Evolutionary conservation across 257 asterid species (phyloP).

Genomic region (Anisodus tanguticus): DNA sequence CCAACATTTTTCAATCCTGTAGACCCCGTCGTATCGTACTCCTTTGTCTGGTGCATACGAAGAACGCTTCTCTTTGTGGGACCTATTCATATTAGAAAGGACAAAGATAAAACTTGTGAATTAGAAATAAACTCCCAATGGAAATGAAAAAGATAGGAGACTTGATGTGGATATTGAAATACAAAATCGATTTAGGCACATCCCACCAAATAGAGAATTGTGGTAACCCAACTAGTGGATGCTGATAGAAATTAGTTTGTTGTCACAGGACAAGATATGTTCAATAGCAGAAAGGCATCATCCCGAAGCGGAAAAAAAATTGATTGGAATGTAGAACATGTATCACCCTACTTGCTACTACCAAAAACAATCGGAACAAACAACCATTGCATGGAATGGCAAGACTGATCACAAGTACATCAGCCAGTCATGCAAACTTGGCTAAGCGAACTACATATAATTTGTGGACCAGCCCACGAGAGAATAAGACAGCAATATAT

Average conservation of each 20-base stretch:
- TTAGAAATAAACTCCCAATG: background rate
- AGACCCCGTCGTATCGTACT: constrained; percentile 89
- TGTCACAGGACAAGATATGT: background rate
- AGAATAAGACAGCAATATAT: background rate
- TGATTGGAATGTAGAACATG: background rate
- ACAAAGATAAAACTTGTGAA: background rate
- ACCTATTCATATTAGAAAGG: constrained; percentile 47
- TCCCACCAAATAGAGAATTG: background rate
- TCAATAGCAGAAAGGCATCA: constrained; percentile 14
- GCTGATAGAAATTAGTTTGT: background rate
- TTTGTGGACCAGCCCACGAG: background rate
- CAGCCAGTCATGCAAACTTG: constrained; percentile 6
- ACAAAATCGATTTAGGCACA: background rate
- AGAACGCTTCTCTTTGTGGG: constrained; percentile 84
- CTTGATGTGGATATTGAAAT: background rate
- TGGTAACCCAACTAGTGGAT: background rate
- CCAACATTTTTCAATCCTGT: constrained; percentile 95
- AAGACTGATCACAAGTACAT: background rate
- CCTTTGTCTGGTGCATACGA: constrained; percentile 82
- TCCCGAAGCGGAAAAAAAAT: background rate
- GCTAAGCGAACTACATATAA: constrained; percentile 2
- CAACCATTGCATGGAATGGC: background rate
- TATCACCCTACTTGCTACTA: background rate
- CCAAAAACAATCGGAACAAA: background rate
- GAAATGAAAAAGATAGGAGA: background rate